These are phyloP conservation scores for Akanthomyces lecanii DNA, from an alignment of 2,329 filamentous ascomycete species.

Conservation along the genomic window DNA sequence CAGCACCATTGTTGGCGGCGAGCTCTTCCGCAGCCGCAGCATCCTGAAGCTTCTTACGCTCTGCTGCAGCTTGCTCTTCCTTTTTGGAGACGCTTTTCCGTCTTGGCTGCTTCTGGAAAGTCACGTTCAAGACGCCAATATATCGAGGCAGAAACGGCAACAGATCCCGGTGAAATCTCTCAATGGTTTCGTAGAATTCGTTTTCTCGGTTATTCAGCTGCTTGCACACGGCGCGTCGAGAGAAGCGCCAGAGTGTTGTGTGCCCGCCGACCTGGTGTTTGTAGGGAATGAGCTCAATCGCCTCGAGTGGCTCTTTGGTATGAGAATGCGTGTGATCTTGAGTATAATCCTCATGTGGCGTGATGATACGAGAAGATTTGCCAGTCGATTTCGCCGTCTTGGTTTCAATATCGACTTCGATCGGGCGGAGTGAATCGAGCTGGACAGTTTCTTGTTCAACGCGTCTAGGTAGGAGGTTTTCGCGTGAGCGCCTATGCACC, in stretches of 20 bases:
- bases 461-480: conserved; percentile 5
- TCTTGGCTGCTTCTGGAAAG: conserved; percentile 79
- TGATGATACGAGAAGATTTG: conserved; percentile 35
- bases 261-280: conserved; percentile 97
- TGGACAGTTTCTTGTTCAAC: conserved; percentile 17
- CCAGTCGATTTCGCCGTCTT: conserved; percentile 26
- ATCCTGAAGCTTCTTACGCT: conserved; percentile 34
- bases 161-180: conserved; percentile 83
- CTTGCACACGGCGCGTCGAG: conserved; percentile 91
- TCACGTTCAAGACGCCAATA: conserved; percentile 94
- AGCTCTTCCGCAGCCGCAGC: conserved; percentile 22
- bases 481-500: conserved; percentile 13
- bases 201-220: conserved; percentile 98
- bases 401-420: conserved; percentile 41
- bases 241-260: conserved; percentile 94
- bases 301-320: conserved; percentile 66
- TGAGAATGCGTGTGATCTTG: conserved; percentile 49
- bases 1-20: conserved; percentile 16
- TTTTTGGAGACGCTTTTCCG: conserved; percentile 54
- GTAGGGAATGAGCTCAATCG: conserved; percentile 94
- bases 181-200: conserved; percentile 96
- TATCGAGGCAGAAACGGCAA: conserved; percentile 91
- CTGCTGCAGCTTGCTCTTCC: conserved; percentile 39
- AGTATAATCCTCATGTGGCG: conserved; percentile 44
- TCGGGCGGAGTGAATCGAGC: conserved; percentile 33